phyloP scores from a whole-genome alignment of 495 filamentous ascomycete genomes.

The Pseudotulostoma volvatum region DNA sequence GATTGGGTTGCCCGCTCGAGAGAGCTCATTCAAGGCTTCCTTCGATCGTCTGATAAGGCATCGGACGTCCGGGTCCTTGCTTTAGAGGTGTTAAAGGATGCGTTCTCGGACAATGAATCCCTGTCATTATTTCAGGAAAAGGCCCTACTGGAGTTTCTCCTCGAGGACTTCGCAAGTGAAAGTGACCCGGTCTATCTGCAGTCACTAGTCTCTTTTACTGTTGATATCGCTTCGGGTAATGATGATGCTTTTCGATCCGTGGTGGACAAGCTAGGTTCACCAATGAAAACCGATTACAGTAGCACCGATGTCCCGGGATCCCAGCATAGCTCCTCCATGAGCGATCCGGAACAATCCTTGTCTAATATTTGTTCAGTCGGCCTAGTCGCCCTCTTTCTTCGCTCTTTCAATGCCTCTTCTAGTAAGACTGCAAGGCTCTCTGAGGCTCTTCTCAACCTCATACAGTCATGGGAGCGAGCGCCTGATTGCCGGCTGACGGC shows the following conservation, averaged over 20 bases:
- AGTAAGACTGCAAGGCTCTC: conserved; percentile 23
- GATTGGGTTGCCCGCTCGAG: conserved; percentile 50
- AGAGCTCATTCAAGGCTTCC: conserved; percentile 46
- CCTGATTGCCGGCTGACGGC: conserved; percentile 60
- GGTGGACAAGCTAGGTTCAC: conserved; percentile 19
- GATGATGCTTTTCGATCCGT: conserved; percentile 20
- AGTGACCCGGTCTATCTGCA: conserved; percentile 33
- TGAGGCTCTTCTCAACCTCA: conserved; percentile 22
- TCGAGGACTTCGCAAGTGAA: conserved; percentile 30
- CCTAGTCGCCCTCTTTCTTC: conserved; percentile 29
- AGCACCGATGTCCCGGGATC: conserved; percentile 11
- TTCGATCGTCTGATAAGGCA: conserved; percentile 44
- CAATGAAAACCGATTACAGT: conserved; percentile 21
- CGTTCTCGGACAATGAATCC: conserved; percentile 35
- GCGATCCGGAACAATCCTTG: conserved; percentile 21
- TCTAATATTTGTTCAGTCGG: conserved; percentile 28
- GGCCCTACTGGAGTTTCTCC: conserved; percentile 23
- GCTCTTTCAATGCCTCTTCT: conserved; percentile 24
- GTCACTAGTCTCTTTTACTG: conserved; percentile 28
- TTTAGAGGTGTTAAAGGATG: conserved; percentile 50
- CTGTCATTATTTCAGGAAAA: conserved; percentile 20
- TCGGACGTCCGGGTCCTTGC: conserved; percentile 51
- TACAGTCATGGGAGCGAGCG: conserved; percentile 13
- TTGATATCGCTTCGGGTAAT: conserved; percentile 19
- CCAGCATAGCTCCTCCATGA: conserved; percentile 18